Conservation (phyloP, 805 yeast genomes). For the Tetrapisispora taiwanensis region DNA sequence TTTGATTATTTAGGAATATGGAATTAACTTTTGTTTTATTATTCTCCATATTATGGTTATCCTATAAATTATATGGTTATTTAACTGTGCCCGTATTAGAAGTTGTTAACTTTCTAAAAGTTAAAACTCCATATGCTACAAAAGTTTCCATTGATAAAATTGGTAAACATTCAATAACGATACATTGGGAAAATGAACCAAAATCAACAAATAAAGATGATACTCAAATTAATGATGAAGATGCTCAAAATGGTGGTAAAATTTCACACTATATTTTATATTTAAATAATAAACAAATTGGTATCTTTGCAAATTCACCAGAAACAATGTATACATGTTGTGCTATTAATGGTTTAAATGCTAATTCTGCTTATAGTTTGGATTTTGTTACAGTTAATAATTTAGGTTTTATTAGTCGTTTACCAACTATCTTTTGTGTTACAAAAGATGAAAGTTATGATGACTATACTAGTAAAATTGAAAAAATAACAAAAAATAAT, state of each 20-base stretch:
- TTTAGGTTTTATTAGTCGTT: conserved; percentile 26
- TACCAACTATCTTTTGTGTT: conserved; percentile 25
- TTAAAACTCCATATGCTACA: conserved; percentile 26
- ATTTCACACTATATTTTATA: conserved; percentile 26
- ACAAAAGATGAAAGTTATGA: conserved; percentile 10
- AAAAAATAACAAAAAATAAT: conserved; percentile 1
- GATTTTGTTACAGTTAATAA: conserved; percentile 28
- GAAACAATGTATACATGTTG: conserved; percentile 26
- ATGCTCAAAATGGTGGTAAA: background rate
- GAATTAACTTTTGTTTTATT: background rate
- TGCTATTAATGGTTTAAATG: conserved; percentile 18
- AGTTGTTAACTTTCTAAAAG: conserved; percentile 21
- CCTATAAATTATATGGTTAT: conserved; percentile 21
- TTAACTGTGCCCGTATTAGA: conserved; percentile 23
- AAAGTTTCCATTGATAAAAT: conserved; percentile 28
- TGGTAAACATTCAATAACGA: conserved; percentile 20
- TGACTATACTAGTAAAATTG: background rate
- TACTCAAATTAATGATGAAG: background rate
- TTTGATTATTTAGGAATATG: background rate
- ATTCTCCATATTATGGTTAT: conserved; percentile 19
- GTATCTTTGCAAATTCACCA: conserved; percentile 23
- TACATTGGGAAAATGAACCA: conserved; percentile 29
- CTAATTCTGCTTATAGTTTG: conserved; percentile 23
- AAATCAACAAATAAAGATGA: background rate
- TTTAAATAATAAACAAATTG: conserved; percentile 24